Evolutionary conservation across 2,329 filamentous ascomycete genomes (phyloP).

Genomic region (Clonostachys solani): DNA sequence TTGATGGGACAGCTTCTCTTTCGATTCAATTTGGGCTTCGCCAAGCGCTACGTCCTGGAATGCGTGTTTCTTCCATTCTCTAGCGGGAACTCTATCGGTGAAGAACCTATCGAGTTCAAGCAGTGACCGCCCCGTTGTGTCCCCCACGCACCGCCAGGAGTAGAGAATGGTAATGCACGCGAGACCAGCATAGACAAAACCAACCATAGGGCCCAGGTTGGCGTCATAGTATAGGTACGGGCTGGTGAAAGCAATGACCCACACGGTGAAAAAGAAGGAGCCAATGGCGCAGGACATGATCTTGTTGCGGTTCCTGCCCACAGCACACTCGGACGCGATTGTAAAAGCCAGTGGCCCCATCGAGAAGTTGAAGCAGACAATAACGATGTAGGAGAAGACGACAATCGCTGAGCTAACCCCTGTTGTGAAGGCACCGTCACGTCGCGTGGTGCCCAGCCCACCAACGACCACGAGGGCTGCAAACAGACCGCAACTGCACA

Average conservation of each 20-base stretch:
- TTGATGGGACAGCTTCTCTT: no score
- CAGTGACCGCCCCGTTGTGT: constrained; percentile 25
- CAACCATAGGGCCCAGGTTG: constrained; percentile 20
- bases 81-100: constrained; percentile 19
- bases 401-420: constrained; percentile 5
- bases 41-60: no score
- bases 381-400: constrained; percentile 16
- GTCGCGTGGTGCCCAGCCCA: constrained; percentile 6
- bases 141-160: constrained; percentile 30
- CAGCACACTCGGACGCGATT: constrained; percentile 32
- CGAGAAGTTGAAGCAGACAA: constrained; percentile 30
- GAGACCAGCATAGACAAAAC: constrained; percentile 22
- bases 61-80: constrained; percentile 17
- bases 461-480: constrained; percentile 19
- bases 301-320: constrained; percentile 37
- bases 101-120: constrained; percentile 29
- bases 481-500: constrained; percentile 21
- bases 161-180: constrained; percentile 15
- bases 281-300: constrained; percentile 32
- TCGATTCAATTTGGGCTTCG: no score
- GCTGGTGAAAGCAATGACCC: constrained; percentile 21
- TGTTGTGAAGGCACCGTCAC: background rate
- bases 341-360: constrained; percentile 28
- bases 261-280: constrained; percentile 25
- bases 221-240: constrained; percentile 24